These are phyloP conservation scores for Leccinum disarticulatum DNA, from an alignment of 768 basidiomycete species.

Conservation along the genomic window DNA sequence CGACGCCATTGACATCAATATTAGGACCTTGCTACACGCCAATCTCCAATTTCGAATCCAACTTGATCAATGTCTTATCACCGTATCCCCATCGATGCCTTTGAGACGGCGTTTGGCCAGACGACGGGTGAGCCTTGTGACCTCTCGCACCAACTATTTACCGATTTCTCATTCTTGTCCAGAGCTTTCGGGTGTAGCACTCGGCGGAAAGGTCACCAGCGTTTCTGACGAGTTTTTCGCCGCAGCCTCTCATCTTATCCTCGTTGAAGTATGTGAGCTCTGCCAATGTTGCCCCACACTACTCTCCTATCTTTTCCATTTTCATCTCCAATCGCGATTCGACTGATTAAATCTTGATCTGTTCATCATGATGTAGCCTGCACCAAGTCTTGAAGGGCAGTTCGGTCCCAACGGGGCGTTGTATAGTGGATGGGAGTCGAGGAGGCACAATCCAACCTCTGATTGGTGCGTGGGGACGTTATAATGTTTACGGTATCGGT, in stretches of 20 bases:
- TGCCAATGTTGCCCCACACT: neutral
- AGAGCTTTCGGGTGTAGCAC: slow-evolving; percentile 88
- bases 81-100: slow-evolving; percentile 46
- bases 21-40: neutral
- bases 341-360: neutral
- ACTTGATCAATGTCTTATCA: slow-evolving; percentile 39
- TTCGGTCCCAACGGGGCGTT: slow-evolving; percentile 95
- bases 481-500: no score
- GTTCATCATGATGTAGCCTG: slow-evolving; percentile 52
- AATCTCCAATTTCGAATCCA: neutral
- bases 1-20: no score
- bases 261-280: slow-evolving; percentile 61
- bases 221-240: slow-evolving; percentile 98
- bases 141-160: neutral
- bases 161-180: neutral
- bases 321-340: neutral
- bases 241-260: slow-evolving; percentile 76
- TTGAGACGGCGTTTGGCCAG: slow-evolving; percentile 45
- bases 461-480: slow-evolving; percentile 66
- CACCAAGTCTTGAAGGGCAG: slow-evolving; percentile 89
- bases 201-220: slow-evolving; percentile 72
- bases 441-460: slow-evolving; percentile 82
- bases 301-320: neutral
- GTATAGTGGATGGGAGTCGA: slow-evolving; percentile 91
- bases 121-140: slow-evolving; percentile 45